These are phyloP conservation scores for Peterozyma toletana DNA, from an alignment of 805 yeast species.

Conservation along the genomic window DNA sequence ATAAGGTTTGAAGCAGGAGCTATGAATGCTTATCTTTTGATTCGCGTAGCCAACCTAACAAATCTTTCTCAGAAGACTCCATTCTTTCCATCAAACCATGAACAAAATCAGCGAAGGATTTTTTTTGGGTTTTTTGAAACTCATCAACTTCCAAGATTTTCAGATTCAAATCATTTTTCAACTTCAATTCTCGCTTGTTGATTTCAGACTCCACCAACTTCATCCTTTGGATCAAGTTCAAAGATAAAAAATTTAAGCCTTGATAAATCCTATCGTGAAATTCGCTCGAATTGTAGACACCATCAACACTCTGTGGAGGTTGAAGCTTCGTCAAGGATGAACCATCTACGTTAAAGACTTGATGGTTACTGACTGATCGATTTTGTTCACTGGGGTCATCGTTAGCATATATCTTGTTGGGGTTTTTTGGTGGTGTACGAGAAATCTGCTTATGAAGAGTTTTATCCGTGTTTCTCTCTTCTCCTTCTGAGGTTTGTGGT, in stretches of 20 bases:
- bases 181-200: background rate
- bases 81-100: background rate
- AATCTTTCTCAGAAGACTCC: constrained; percentile 1
- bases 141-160: constrained; percentile 3
- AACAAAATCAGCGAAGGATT: background rate
- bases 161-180: background rate
- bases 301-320: too few relatives aligned
- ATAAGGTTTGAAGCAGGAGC: background rate
- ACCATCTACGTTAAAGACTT: too few relatives aligned
- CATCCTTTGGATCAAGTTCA: constrained; percentile 5
- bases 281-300: too few relatives aligned
- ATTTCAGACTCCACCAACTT: constrained; percentile 3
- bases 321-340: too few relatives aligned
- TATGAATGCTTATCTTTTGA: background rate
- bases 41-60: background rate
- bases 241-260: constrained; percentile 5
- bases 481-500: too few relatives aligned
- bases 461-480: too few relatives aligned
- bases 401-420: too few relatives aligned
- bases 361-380: too few relatives aligned
- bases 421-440: too few relatives aligned
- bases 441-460: too few relatives aligned
- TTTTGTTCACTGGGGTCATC: too few relatives aligned
- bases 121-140: constrained; percentile 2
- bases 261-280: background rate